Percentiles rank a stretch among this genome's conserved stretches.
phyloP scores from a whole-genome alignment of 78 protist genomes.

The Anaeramoeba ignava region DNA sequence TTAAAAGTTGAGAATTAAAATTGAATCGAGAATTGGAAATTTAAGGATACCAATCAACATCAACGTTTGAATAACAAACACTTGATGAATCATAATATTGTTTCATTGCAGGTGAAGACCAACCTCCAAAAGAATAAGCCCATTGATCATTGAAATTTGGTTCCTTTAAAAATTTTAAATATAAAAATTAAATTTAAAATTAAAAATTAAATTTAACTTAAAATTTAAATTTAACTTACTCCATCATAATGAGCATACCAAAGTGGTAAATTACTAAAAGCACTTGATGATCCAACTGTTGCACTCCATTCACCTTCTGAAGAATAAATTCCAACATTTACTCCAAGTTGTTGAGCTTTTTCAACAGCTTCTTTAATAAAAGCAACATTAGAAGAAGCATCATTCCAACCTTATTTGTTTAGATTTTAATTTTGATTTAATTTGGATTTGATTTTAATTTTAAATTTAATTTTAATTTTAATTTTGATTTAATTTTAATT shows the following conservation, averaged over 20 bases:
- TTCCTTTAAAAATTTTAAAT: background rate
- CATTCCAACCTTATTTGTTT: background rate
- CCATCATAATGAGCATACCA: background rate
- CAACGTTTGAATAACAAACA: background rate
- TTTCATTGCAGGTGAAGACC: background rate
- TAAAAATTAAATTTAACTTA: background rate
- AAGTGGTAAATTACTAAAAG: background rate
- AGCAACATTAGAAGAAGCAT: background rate
- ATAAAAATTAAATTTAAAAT: background rate
- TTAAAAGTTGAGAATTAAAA: no score
- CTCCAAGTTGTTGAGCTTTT: background rate
- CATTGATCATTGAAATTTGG: background rate
- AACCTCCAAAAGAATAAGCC: background rate
- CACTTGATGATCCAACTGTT: background rate
- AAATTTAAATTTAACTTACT: background rate
- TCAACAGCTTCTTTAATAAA: background rate
- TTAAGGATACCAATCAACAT: background rate
- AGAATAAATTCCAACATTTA: constrained; percentile 3
- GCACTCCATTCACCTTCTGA: background rate
- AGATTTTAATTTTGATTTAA: no score
- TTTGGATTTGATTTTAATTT: no score
- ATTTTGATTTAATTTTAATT: no score
- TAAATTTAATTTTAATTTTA: no score
- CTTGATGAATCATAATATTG: background rate
- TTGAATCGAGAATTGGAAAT: no score